Evolutionary conservation across 306 rosid genomes (phyloP).

Genomic region (Dryas octopetala): DNA sequence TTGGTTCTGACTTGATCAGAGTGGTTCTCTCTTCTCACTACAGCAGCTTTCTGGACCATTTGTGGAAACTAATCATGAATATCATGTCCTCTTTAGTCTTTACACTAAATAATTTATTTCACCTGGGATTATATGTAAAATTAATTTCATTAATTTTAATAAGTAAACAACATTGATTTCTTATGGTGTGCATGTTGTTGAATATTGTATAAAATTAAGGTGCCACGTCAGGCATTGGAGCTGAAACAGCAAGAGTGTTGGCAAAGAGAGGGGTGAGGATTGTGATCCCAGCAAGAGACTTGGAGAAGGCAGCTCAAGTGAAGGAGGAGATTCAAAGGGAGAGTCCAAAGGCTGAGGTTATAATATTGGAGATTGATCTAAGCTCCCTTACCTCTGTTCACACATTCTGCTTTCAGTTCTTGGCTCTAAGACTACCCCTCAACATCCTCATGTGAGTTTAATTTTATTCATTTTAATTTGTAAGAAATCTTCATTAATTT

Average conservation of each 20-base stretch:
- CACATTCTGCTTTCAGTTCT: constrained; percentile 64
- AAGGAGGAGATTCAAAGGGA: constrained; percentile 61
- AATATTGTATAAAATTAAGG: constrained; percentile 41
- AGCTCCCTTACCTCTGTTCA: constrained; percentile 81
- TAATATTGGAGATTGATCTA: constrained; percentile 77
- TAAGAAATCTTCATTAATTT: background rate
- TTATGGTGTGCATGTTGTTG: background rate
- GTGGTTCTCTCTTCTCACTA: no score
- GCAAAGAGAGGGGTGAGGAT: constrained; percentile 92
- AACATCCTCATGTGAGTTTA: constrained; percentile 76
- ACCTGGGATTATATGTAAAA: background rate
- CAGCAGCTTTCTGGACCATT: constrained; percentile 8
- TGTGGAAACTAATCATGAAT: background rate
- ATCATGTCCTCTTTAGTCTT: background rate
- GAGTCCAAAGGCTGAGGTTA: constrained; percentile 69
- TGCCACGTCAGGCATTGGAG: constrained; percentile 88
- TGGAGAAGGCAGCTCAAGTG: constrained; percentile 61
- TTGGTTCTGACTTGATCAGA: constrained; percentile 32
- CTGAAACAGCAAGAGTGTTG: constrained; percentile 86
- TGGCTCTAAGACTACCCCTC: constrained; percentile 71
- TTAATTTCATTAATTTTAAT: background rate
- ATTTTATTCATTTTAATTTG: background rate
- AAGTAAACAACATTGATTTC: background rate
- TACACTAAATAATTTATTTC: background rate
- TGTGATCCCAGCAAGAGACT: constrained; percentile 81